phyloP scores from a whole-genome alignment of 2,329 filamentous ascomycete species.

The Botrytis squamosa region DNA sequence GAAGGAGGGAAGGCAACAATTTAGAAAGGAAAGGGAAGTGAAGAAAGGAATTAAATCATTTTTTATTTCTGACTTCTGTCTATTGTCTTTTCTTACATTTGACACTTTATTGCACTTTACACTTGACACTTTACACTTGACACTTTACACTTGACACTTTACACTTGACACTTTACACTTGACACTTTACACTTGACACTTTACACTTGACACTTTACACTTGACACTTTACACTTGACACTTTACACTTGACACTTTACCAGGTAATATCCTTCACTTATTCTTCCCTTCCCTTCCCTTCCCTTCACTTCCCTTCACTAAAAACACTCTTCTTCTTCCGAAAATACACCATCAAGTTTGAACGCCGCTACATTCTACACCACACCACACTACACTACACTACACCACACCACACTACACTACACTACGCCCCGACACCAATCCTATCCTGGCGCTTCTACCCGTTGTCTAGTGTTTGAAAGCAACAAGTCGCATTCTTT shows the following conservation, averaged over 20 bases:
- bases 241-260: background rate
- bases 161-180: too few relatives aligned
- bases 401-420: background rate
- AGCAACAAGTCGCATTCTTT: background rate
- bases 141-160: too few relatives aligned
- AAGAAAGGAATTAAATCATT: background rate
- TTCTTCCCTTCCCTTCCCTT: background rate
- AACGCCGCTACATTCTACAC: too few relatives aligned
- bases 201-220: too few relatives aligned
- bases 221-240: background rate
- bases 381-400: too few relatives aligned
- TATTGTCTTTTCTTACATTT: too few relatives aligned
- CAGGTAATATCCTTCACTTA: background rate
- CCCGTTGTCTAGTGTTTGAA: background rate
- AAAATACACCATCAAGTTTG: too few relatives aligned
- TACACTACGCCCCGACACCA: background rate
- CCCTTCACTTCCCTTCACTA: too few relatives aligned
- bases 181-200: background rate
- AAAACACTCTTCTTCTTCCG: too few relatives aligned
- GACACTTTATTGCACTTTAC: background rate
- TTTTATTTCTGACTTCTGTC: too few relatives aligned
- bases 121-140: too few relatives aligned
- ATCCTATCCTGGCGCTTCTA: background rate
- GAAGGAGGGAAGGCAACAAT: background rate
- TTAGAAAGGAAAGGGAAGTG: background rate